These are phyloP conservation scores for Clarireedia monteithiana DNA, from an alignment of 2,329 filamentous ascomycete species.

Conservation along the genomic window DNA sequence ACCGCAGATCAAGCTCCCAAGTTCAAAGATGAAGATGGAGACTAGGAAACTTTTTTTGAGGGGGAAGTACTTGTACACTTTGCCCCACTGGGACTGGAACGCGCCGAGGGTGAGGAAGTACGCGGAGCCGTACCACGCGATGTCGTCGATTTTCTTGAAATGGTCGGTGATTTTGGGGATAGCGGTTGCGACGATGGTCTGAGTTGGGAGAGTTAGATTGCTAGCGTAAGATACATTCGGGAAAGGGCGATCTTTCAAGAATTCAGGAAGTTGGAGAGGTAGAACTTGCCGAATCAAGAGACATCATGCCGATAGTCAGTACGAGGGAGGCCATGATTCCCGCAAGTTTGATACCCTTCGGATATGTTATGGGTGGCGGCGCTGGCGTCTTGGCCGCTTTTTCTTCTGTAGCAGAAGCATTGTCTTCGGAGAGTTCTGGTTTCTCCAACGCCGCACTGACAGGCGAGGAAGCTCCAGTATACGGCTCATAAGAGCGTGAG, in stretches of 20 bases:
- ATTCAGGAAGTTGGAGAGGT: not conserved
- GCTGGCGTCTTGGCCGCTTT: too few relatives aligned
- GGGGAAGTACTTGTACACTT: conserved; percentile 29
- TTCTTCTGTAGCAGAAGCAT: too few relatives aligned
- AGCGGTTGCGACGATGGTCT: conserved; percentile 35
- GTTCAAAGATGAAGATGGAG: conserved; percentile 31
- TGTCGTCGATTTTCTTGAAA: conserved; percentile 40
- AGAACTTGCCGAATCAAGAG: conserved; percentile 39
- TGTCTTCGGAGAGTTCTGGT: too few relatives aligned
- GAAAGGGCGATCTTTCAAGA: not conserved
- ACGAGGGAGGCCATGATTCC: conserved; percentile 41
- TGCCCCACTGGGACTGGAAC: conserved; percentile 28
- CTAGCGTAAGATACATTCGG: not conserved
- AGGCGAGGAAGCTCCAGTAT: too few relatives aligned
- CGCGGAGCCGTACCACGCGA: conserved; percentile 51
- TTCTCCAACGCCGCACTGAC: too few relatives aligned
- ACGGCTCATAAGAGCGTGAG: too few relatives aligned
- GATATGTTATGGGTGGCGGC: conserved; percentile 13
- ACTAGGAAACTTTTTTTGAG: conserved; percentile 28
- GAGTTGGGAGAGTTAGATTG: too few relatives aligned
- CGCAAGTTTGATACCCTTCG: conserved; percentile 21
- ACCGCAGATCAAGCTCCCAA: conserved; percentile 33
- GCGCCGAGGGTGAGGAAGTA: conserved; percentile 42
- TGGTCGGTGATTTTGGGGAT: conserved; percentile 47
- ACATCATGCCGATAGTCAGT: conserved; percentile 39